Base-by-base conservation (phyloP, 345 rosid species). In the Clarkia xantiana region DNA sequence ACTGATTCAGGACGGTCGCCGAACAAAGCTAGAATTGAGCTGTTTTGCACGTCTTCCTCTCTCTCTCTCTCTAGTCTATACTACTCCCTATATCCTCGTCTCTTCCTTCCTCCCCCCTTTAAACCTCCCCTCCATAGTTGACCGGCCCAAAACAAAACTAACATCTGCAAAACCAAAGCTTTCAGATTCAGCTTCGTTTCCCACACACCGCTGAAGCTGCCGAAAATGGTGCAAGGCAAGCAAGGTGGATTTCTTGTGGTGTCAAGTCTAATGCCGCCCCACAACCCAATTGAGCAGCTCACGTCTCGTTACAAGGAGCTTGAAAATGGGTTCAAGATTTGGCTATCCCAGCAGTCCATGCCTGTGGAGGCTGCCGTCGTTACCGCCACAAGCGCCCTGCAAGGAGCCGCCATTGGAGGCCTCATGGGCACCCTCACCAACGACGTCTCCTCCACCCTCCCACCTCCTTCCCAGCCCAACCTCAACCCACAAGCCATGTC, bases 331-430 rank as follows among this genome's bases (percentile, higher is more conserved):
- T 77, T 82, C 76, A 76, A 69, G 68, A 47, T 71, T 1, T 89
- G 97, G 97, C 59, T 82, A 49, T 71, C 97, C 12, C 69, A 71
- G 54, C 97, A 89, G 72, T 64, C 84, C 38, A 53, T 82, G 53
- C 67, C 87, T 0, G 81, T 85, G 12, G 95, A 89, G 67, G 94
- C 85, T 13, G 82, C 82, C 45, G 66, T 89, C 13, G 94, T 78
- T 42, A 72, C 94, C 51, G 79, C 77, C 76, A 80, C 85, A 71
- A 63, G 76, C 47, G 80, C 75, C 4, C 60, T 61, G 18, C 93
- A 89, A 62, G 97, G 97, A 44, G 97, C 85, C 2, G 81, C 82
- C 40, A 85, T 89, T 40, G 97, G 97, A 1, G 94, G 62, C 42
- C 34, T 89, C 16, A 76, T 89, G 90, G 93, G 95, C 0, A 73